These are phyloP conservation scores for Tetracladium maxilliforme DNA, from an alignment of 2,329 filamentous ascomycete genomes.

Conservation along the genomic window DNA sequence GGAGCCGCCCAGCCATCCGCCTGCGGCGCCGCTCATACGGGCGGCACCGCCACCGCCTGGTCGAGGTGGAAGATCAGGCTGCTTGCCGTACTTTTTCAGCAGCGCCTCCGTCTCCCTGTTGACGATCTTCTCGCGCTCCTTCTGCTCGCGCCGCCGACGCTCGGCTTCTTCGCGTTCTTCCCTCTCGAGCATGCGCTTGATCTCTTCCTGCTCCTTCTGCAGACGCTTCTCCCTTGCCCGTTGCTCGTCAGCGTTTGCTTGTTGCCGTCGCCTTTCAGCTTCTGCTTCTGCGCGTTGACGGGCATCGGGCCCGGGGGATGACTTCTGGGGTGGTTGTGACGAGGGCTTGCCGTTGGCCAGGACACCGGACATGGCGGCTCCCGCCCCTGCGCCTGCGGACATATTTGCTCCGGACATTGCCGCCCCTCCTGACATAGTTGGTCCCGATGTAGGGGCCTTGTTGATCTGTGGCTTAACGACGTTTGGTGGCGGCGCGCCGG, in stretches of 20 bases:
- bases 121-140: conserved; percentile 38
- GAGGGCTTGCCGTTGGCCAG: conserved; percentile 5
- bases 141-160: conserved; percentile 33
- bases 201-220: conserved; percentile 38
- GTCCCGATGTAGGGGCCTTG: no score
- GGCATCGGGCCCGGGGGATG: conserved; percentile 7
- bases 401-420: conserved; percentile 7
- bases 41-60: conserved; percentile 2
- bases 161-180: conserved; percentile 52
- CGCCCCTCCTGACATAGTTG: conserved; percentile 12
- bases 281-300: conserved; percentile 35
- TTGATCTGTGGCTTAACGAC: conserved; percentile 1
- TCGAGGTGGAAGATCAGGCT: conserved; percentile 5
- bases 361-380: conserved; percentile 8
- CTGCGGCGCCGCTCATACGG: background rate
- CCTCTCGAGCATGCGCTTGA: conserved; percentile 47
- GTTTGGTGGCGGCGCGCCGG: conserved; percentile 23
- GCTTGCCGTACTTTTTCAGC: conserved; percentile 46
- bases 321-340: conserved; percentile 5
- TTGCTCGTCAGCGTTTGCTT: conserved; percentile 29
- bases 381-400: conserved; percentile 9
- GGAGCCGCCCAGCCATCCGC: background rate
- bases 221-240: conserved; percentile 24
- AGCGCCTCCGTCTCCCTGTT: conserved; percentile 77
- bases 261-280: conserved; percentile 63